A percentile compares a stretch with the other conserved stretches of the same genome.
Evolutionary conservation across 2,329 filamentous ascomycete species (phyloP).

Genomic region (Arthrobotrys sphaeroides): DNA sequence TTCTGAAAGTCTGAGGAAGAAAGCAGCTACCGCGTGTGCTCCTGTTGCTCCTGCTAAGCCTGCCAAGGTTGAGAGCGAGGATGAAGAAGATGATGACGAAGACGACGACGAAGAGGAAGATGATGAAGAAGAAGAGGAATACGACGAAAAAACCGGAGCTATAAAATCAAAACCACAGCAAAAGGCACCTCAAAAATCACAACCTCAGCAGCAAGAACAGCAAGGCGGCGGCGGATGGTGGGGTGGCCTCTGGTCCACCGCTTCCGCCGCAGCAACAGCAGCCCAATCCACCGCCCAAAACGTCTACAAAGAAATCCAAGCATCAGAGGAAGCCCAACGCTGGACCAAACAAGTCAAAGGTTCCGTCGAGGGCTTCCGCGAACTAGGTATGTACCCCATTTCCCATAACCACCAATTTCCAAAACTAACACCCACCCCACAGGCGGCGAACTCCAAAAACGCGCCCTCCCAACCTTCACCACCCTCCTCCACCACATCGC

Average conservation of each 20-base stretch:
- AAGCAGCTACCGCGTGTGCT: conserved; percentile 58
- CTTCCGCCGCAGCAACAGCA: conserved; percentile 67
- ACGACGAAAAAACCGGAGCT: conserved; percentile 53
- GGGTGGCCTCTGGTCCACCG: conserved; percentile 84
- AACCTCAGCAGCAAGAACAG: conserved; percentile 57
- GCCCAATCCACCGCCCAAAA: conserved; percentile 75
- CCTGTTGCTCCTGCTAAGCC: conserved; percentile 28
- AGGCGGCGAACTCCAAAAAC: conserved; percentile 87
- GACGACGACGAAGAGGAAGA: conserved; percentile 63
- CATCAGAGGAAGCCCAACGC: conserved; percentile 94
- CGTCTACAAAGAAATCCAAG: conserved; percentile 91
- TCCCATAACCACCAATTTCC: not conserved
- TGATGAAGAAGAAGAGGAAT: conserved; percentile 43
- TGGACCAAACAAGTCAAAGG: conserved; percentile 95
- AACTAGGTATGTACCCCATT: conserved; percentile 70
- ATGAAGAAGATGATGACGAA: conserved; percentile 62
- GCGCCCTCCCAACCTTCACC: conserved; percentile 92
- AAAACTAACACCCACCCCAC: too few species aligned
- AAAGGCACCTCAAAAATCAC: not conserved
- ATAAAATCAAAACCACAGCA: not conserved
- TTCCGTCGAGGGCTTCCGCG: conserved; percentile 81
- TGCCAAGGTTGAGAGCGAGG: conserved; percentile 57
- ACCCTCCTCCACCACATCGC: conserved; percentile 94
- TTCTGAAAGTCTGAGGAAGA: conserved; percentile 55
- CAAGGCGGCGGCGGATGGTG: conserved; percentile 80